phyloP scores from a whole-genome alignment of 768 basidiomycete genomes.

The Russula dissimulans region DNA sequence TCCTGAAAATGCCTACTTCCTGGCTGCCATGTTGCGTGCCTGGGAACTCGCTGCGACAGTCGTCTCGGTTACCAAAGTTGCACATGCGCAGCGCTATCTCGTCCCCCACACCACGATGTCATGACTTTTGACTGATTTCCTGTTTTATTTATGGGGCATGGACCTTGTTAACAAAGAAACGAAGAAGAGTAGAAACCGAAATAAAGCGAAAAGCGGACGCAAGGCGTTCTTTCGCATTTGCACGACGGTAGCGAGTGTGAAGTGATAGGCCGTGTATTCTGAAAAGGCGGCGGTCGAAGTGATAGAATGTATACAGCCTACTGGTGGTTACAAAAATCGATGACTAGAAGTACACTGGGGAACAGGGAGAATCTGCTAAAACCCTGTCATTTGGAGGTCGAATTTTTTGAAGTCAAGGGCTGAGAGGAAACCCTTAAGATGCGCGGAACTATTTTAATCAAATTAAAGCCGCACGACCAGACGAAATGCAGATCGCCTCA shows the following conservation, averaged over 20 bases:
- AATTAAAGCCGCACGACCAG: neutral
- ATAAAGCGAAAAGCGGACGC: conserved; percentile 17
- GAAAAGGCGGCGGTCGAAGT: neutral
- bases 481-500: neutral
- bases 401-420: neutral
- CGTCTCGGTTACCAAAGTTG: neutral
- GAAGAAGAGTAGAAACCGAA: conserved; percentile 17
- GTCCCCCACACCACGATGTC: conserved; percentile 1
- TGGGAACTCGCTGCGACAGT: neutral
- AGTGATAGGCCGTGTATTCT: neutral
- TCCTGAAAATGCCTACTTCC: conserved; percentile 1
- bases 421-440: neutral
- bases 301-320: neutral
- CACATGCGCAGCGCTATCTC: conserved; percentile 1
- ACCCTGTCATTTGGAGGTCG: neutral
- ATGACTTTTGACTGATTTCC: conserved; percentile 6
- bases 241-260: neutral
- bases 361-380: neutral
- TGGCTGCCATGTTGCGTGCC: neutral
- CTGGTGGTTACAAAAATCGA: neutral
- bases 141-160: conserved; percentile 14
- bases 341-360: neutral
- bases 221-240: conserved; percentile 8
- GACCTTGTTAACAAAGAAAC: conserved; percentile 14
- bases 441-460: neutral